Percentiles rank a stretch among this genome's conserved stretches.
phyloP scores from a whole-genome alignment of 164 flowering plant genomes.

The Cinnamomum micranthum region DNA sequence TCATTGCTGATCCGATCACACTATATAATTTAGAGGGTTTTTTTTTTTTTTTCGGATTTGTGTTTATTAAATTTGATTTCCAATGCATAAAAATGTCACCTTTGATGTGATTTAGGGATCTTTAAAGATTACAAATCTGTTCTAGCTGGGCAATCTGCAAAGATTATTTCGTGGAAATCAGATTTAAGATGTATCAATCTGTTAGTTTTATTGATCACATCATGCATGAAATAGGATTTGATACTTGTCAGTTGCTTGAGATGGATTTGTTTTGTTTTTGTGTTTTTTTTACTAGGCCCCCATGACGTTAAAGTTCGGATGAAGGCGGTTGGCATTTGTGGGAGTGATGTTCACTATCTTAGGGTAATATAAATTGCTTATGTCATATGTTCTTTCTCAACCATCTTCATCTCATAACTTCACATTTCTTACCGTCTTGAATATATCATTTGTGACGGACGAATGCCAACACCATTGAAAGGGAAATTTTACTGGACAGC shows the following conservation, averaged over 20 bases:
- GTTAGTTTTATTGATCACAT: constrained; percentile 3
- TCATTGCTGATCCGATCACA: neutral
- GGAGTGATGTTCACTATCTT: constrained; percentile 94
- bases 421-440: too few relatives aligned
- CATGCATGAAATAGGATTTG: neutral
- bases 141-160: too few relatives aligned
- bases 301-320: constrained; percentile 81
- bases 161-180: too few relatives aligned
- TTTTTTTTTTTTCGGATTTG: neutral
- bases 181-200: neutral
- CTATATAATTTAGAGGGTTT: neutral
- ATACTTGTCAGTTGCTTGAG: neutral
- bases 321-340: constrained; percentile 98
- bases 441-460: too few relatives aligned
- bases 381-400: neutral
- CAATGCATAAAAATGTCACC: too few relatives aligned
- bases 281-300: constrained; percentile 41
- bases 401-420: neutral
- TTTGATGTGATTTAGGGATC: too few relatives aligned
- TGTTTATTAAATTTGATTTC: too few relatives aligned
- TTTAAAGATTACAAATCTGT: too few relatives aligned
- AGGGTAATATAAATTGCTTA: constrained; percentile 36
- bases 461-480: too few relatives aligned
- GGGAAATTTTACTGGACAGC: too few relatives aligned
- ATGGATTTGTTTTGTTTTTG: neutral